These are phyloP conservation scores for Warburgia ugandensis DNA, from an alignment of 164 flowering plant genomes.

Conservation along the genomic window DNA sequence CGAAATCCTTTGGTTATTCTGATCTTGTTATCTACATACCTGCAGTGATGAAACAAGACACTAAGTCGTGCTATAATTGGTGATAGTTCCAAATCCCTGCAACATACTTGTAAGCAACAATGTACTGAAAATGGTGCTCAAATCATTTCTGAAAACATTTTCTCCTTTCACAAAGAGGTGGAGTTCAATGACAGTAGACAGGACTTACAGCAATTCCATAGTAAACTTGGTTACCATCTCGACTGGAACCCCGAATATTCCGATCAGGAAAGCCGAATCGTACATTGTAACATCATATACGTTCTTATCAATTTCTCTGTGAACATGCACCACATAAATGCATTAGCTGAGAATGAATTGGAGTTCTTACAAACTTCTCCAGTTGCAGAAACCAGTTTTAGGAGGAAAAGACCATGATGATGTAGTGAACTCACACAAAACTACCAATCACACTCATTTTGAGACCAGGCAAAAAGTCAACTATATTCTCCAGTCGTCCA, in stretches of 20 bases:
- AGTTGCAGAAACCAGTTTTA: background rate
- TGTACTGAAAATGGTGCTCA: no score
- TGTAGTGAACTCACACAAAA: conserved; percentile 47
- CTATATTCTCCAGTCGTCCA: conserved; percentile 58
- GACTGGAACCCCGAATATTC: conserved; percentile 60
- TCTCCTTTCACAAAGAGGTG: background rate
- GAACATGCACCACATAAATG: background rate
- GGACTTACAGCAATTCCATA: conserved; percentile 60
- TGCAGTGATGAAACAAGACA: conserved; percentile 28
- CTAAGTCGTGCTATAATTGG: background rate
- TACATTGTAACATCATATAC: conserved; percentile 62
- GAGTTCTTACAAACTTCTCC: no score
- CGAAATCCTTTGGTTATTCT: conserved; percentile 66
- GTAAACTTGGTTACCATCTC: conserved; percentile 51
- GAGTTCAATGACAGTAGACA: background rate
- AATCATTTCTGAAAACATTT: background rate
- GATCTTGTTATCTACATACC: conserved; percentile 71
- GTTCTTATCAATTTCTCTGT: conserved; percentile 53
- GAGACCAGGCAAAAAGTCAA: conserved; percentile 63
- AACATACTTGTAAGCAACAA: no score
- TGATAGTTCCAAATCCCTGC: background rate
- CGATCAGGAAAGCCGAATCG: conserved; percentile 68
- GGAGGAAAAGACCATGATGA: background rate
- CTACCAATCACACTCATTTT: conserved; percentile 71
- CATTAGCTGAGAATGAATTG: background rate